Evolutionary conservation across 345 rosid genomes (phyloP), one percentile per base, ranked within the genome.

Genomic region (Sonneratia alba): DNA sequence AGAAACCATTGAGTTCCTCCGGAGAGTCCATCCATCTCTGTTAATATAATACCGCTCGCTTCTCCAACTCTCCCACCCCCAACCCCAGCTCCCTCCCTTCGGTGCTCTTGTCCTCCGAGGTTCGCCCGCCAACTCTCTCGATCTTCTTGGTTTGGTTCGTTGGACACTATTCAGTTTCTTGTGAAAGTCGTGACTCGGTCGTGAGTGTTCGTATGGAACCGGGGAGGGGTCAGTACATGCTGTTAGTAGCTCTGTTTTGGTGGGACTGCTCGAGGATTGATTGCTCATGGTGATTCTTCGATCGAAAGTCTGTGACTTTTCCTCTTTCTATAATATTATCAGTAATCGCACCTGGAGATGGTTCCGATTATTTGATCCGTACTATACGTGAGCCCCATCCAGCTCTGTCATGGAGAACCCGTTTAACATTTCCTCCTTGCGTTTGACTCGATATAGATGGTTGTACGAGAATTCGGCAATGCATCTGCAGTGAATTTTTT

Each of bases 1-100:
- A 21, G 64, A 69, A 59, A 27, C 69, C 73, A 62, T 49, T 70
- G 73, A 21, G 36, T 69, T 70, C 73, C 22, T 61, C 65, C 19
- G 48, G 56, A 69, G 57, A 70, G 21, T 51, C 69, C 66, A 59
- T 69, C 53, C 47, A 53, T 69, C 32, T 27, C 32, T 27, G 32
- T 27, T 1, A 27, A 27, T 27, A 27, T 62, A 16, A 74, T 59
- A 67, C 49, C 15, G 6, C 70, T 70, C 73, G 18, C 73, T 12
- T 37, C 66, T 49, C 64, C 57, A 37, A 15, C 27, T 56, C 42
- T 27, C 32, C 1, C 32, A 27, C 32, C 32, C 32, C 32, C 32
- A 27, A 27, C 32, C 32, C 32, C 32, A 27, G 32, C 45, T 18
- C 1, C 42, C 11, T 19, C 49, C 55, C 70, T 43, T 6, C 24